Base-by-base conservation (phyloP, 139 green algal species). In the Chlorella vulgaris region DNA sequence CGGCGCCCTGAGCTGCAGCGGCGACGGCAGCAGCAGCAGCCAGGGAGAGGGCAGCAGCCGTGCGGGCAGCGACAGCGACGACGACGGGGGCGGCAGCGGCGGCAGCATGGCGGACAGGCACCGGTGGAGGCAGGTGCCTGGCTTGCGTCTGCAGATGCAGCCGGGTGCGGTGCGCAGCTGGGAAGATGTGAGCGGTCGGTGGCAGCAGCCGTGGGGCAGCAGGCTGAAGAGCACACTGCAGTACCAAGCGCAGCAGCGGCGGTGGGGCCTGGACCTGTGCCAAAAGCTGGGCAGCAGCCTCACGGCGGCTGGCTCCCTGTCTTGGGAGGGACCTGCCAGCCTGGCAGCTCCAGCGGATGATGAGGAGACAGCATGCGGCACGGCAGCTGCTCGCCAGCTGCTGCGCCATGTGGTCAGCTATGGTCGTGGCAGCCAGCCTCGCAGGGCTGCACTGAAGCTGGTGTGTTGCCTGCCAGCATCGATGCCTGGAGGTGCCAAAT, bases 131-230 rank as follows among this genome's bases (percentile, higher is more conserved):
- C 73, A 39, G 2, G 33, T 79, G 73, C 73, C 73, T 1, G 50
- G 73, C 21, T 10, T 79, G 51, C 36, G 58, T 31, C 53, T 79
- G 24, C 53, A 79, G 53, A 6, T 67, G 24, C 31, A 47, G 2
- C 50, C 73, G 31, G 43, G 31, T 36, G 7, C 33, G 0, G 31
- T 38, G 19, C 15, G 26, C 22, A 67, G 53, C 33, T 79, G 73
- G 73, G 35, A 68, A 33, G 73, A 68, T 13, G 73, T 79, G 29
- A 79, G 73, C 53, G 73, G 73, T 24, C 33, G 36, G 10, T 79
- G 73, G 73, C 73, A 63, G 73, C 73, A 79, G 35, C 18, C 51
- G 22, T 79, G 73, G 73, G 73, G 73, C 35, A 33, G 35, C 51
- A 50, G 53, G 24, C 36, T 79, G 73, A 67, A 21, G 29, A 79